Base-by-base conservation (phyloP, 805 yeast genomes). In the Allodekkera sacchari region DNA sequence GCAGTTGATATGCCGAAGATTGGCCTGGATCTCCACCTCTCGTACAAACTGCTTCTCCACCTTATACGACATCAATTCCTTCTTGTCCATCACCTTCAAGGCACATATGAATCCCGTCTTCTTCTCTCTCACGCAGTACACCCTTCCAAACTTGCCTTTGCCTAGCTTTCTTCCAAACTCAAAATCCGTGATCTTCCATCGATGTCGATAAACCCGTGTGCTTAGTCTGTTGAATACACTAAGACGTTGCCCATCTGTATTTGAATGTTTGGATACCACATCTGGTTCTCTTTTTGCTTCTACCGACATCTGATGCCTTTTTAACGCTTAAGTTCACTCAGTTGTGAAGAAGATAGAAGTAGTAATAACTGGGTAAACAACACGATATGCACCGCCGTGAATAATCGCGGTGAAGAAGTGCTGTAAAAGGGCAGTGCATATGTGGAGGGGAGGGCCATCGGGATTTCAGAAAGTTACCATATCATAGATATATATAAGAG, bases 91-190 rank as follows among this genome's bases (percentile, higher is more conserved):
- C 3, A 80, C 92, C 52, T 92, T 89, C 46, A 89, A 59, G 1
- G 98, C 98, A 53, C 94, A 83, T 2, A 89, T 66, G 50, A 73
- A 83, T 2, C 94, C 94, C 0, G 84, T 69, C 22, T 59, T 48
- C 42, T 71, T 77, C 52, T 87, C 96, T 34, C 69, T 68, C 7
- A 81, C 96, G 50, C 95, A 83, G 55, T 85, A 88, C 1, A 92
- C 97, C 46, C 74, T 77, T 7, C 98, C 98, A 47, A 88, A 77
- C 53, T 87, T 85, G 6, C 98, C 98, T 50, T 83, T 85, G 0
- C 97, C 98, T 30, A 89, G 65, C 35, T 80, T 77, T 33, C 77
- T 71, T 12, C 96, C 97, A 26, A 89, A 68, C 44, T 87, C 95
- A 57, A 89, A 89, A 49, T 83, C 92, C 18, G 39, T 26, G 14